phyloP scores from a whole-genome alignment of 768 basidiomycete genomes.

The Hericium rajendrae region DNA sequence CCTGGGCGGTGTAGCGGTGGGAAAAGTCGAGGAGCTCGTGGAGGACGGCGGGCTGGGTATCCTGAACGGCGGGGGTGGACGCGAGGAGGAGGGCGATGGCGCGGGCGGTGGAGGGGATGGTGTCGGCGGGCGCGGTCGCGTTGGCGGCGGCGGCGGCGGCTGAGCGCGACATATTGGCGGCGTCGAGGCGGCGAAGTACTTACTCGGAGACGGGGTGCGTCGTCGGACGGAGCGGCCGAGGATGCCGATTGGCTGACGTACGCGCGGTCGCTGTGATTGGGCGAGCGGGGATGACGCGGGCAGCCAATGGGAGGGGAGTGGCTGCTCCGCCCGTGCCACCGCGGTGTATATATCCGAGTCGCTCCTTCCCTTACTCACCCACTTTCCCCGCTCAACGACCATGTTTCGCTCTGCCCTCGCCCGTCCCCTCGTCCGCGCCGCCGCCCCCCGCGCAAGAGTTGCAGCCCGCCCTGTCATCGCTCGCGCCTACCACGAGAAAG shows the following conservation, averaged over 20 bases:
- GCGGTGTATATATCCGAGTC: background rate
- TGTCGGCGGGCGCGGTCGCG: conserved; percentile 24
- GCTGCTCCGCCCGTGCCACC: background rate
- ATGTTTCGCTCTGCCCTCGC: conserved; percentile 64
- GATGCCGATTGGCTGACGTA: background rate
- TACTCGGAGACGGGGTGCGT: background rate
- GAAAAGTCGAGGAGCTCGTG: conserved; percentile 85
- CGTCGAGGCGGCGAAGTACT: background rate
- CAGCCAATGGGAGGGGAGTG: background rate
- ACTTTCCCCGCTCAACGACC: conserved; percentile 28
- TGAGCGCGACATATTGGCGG: conserved; percentile 30
- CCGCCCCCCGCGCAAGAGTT: conserved; percentile 33
- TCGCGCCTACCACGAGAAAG: conserved; percentile 90
- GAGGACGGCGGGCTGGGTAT: conserved; percentile 78
- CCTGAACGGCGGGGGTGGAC: conserved; percentile 75
- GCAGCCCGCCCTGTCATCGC: conserved; percentile 40
- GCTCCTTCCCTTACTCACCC: background rate
- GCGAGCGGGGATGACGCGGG: background rate
- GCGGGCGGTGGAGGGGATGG: conserved; percentile 76
- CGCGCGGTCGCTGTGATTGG: background rate
- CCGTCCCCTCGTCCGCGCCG: conserved; percentile 35
- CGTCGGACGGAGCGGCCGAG: background rate
- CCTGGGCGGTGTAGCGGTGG: conserved; percentile 75
- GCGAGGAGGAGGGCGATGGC: conserved; percentile 78
- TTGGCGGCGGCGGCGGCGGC: conserved; percentile 19